Evolutionary conservation across 768 basidiomycete species (phyloP), one percentile per base, ranked within the genome.

Genomic region (Phaeolepiota aurea): DNA sequence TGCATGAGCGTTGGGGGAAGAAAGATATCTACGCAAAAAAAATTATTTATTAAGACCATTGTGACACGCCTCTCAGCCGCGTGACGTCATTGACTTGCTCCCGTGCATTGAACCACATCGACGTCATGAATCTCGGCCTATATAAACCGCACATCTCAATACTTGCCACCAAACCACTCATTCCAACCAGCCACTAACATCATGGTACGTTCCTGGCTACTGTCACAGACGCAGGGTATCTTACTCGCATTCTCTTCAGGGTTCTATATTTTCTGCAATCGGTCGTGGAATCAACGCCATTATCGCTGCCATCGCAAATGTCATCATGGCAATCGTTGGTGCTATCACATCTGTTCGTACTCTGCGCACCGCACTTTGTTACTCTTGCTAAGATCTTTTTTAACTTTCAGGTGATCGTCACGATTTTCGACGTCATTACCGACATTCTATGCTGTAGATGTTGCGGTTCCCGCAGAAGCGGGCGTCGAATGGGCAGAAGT

Each of bases 181-280:
- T n/a, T n/a, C n/a, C n/a, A n/a, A n/a, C n/a, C n/a, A n/a, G n/a
- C n/a, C n/a, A n/a, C n/a, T n/a, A n/a, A n/a, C n/a, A n/a, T n/a
- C n/a, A n/a, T n/a, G n/a, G n/a, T n/a, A n/a, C n/a, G n/a, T n/a
- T n/a, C n/a, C n/a, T n/a, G n/a, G n/a, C n/a, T n/a, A n/a, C n/a
- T n/a, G n/a, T n/a, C n/a, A n/a, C n/a, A n/a, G n/a, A n/a, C n/a
- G n/a, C n/a, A n/a, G n/a, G n/a, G n/a, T n/a, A n/a, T n/a, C n/a
- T n/a, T n/a, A n/a, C n/a, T 35, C 16, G 33, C 16, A 19, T 35
- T 19, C 36, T 14, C 21, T n/a, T 28, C 19, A 81, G 80, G 79
- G 78, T 38, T 68, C 78, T 16, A 64, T 81, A 38, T 61, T 82
- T 54, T 82, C 79, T 53, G 71, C 81, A 18, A 83, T 85, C 32